Percentiles rank a stretch among this genome's conserved stretches.
Evolutionary conservation across 495 filamentous ascomycete genomes (phyloP).

Genomic region (Lepidopterella palustris): DNA sequence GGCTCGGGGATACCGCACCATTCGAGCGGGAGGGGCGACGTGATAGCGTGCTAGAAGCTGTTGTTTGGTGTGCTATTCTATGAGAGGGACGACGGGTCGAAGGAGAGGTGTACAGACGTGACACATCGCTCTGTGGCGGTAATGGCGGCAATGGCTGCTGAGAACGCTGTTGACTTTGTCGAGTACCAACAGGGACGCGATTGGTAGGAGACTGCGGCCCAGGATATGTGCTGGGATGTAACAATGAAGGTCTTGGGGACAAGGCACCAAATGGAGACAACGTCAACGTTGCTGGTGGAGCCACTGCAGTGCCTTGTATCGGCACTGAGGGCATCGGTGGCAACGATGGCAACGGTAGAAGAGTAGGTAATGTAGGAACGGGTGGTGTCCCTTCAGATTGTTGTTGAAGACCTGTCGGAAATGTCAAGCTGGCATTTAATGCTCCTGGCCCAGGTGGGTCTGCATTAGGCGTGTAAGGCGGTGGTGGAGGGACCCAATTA

Average conservation of each 20-base stretch:
- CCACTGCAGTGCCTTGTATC: not conserved
- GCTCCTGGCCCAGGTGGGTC: conserved; percentile 35
- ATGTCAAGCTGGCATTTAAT: conserved; percentile 20
- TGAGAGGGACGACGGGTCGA: not conserved
- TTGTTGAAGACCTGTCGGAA: conserved; percentile 10
- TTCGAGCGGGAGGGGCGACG: not conserved
- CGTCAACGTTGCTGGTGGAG: not conserved
- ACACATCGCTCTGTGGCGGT: no score
- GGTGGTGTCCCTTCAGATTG: no score
- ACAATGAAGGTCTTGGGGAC: not conserved
- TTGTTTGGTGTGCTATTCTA: conserved; percentile 4
- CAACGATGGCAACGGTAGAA: not conserved
- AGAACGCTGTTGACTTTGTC: not conserved
- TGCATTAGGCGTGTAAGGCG: conserved; percentile 69
- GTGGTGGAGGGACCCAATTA: conserved; percentile 90
- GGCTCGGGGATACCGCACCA: not conserved
- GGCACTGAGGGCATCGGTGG: not conserved
- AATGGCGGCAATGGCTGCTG: no score
- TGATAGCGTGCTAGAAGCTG: not conserved
- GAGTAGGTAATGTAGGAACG: no score
- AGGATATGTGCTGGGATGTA: conserved; percentile 1
- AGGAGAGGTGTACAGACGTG: no score
- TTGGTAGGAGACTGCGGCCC: not conserved
- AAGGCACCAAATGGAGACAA: not conserved
- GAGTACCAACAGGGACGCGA: not conserved